Base-by-base conservation (phyloP, 768 basidiomycete species). In the Xerocomellus chrysenteron region DNA sequence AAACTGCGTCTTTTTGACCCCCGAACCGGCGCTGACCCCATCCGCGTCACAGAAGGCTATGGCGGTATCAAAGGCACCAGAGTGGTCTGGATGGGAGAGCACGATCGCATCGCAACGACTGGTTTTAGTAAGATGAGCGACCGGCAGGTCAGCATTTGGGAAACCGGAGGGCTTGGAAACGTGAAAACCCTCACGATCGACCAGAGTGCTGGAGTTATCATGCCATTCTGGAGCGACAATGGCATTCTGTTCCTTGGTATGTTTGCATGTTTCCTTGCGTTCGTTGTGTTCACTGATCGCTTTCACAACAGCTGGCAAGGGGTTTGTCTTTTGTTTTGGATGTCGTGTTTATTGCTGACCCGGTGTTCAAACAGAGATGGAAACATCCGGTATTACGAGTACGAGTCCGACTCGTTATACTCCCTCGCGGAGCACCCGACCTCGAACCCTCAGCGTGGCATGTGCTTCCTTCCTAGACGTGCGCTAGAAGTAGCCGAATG, bases 141-240 rank as follows among this genome's bases (percentile, higher is more conserved):
- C 70, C 82, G 96, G 10, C 94, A 99, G 72, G 80, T 94, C 35
- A 80, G 78, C 52, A 74, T 99, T 43, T 99, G 95, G 96, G 94
- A 98, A 68, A 83, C 90, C 2, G 82, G 87, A 11, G 79, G 84
- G 14, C 72, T 98, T 51, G 78, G 73, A 40, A 93, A 83, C 68
- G 63, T 94, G 60, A 95, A 93, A 76, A 92, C 83, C 55, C 75
- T 85, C 51, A 79, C 78, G 14, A 76, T 98, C 57, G 96, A 99
- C 72, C 93, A 95, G 71, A 88, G 87, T 39, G 86, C 94, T 50
- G 96, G 96, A 39, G 92, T 96, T 11, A 71, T 95, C 42, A 98
- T 98, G 94, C 96, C 96, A 2, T 97, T 97, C 85, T 98, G 92
- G 87, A 86, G 84, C 41, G 94, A 96, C 63, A 98, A 96, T 71